Base-by-base conservation (phyloP, 371 early-diverging fungal species). In the Mucor plumbeus region DNA sequence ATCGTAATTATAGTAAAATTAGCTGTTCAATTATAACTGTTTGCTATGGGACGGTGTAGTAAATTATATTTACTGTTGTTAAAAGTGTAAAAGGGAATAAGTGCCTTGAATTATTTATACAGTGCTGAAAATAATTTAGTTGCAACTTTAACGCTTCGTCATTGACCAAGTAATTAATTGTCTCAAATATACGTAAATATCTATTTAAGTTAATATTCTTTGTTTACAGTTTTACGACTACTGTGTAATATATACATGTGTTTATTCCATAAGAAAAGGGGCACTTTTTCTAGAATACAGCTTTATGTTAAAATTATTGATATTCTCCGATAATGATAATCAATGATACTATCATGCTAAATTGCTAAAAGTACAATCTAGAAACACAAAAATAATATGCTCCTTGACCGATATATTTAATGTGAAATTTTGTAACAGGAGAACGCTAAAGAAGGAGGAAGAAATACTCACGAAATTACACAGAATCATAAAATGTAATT, bases 351-450 rank as follows among this genome's bases (percentile, higher is more conserved):
- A 26, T 9, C 26, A 21, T 50, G 50, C 50, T 26, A 38, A 50
- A 48, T 11, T 50, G 50, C 50, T 50, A 50, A 50, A 21, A 50
- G 50, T 50, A 50, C 50, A 50, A 50, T 26, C 26, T 26, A 50
- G 50, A 50, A 50, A 4, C 10, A 50, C 38, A 11, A 38, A 38
- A 38, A 38, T 38, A 38, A 38, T 1, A 38, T 38, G 21, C 50
- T 50, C 50, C 1, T 26, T 50, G 38, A 26, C 11, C 1, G 38
- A 7, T 38, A 38, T 38, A 38, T 11, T 38, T 38, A 38, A 38
- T 38, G 38, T 1, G 38, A 38, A 11, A 38, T 38, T 0, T 38
- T 11, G 26, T 50, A 26, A 21, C 50, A 48, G 17, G 21, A 21
- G 21, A 11, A 50, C 1, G 13, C 7, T 15, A 44, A 17, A 26